phyloP scores from a whole-genome alignment of 169 alveolate genomes.

The Amoebophrya sp. region DNA sequence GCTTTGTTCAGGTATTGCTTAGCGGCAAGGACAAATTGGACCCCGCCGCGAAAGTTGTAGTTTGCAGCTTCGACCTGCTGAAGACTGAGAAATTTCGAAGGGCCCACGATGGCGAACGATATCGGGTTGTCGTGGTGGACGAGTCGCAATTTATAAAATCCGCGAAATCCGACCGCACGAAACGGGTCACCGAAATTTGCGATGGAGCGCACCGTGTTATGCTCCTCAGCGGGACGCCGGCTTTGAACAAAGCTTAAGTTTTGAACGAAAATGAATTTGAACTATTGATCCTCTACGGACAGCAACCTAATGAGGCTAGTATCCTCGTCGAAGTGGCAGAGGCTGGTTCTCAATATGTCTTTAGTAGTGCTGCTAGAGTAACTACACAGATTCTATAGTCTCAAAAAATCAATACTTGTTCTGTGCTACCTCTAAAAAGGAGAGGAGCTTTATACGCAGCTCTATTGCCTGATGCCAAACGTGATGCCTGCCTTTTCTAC shows the following conservation, averaged over 20 bases:
- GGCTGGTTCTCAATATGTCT: no score
- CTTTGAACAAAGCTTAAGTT: no score
- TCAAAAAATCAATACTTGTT: no score
- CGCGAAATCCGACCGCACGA: slow-evolving; percentile 76
- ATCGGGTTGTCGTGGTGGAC: slow-evolving; percentile 75
- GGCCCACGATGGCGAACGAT: background rate
- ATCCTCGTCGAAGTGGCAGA: no score
- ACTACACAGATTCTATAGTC: no score
- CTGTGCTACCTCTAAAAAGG: no score
- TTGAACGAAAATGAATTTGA: no score
- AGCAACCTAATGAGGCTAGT: no score
- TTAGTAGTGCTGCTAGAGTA: no score
- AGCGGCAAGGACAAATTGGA: background rate
- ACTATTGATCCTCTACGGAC: no score
- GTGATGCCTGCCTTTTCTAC: slow-evolving; percentile 55
- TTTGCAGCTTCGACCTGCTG: background rate
- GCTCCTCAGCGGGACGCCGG: slow-evolving; percentile 67
- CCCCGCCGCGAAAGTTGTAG: background rate
- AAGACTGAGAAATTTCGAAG: background rate
- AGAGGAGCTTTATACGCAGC: slow-evolving; percentile 83
- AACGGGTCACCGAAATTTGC: slow-evolving; percentile 70
- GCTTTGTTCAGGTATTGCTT: background rate
- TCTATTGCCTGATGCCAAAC: slow-evolving; percentile 38
- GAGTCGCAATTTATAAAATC: slow-evolving; percentile 91
- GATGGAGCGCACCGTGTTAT: slow-evolving; percentile 72